Conservation (phyloP, 345 rosid genomes). For the Anastatica hierochuntica region DNA sequence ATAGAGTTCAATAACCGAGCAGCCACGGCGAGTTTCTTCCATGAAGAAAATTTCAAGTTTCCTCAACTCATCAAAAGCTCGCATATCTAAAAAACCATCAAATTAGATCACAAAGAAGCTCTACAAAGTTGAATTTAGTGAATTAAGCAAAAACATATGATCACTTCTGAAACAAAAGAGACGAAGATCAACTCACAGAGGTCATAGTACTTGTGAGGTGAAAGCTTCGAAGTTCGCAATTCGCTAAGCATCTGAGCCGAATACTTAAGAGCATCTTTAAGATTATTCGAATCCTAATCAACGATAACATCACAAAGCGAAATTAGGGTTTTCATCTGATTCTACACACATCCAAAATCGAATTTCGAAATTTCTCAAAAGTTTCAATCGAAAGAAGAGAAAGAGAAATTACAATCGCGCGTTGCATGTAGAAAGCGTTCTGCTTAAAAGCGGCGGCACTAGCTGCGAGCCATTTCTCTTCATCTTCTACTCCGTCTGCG, state of each 20-base stretch:
- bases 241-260: constrained; percentile 99
- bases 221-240: constrained; percentile 93
- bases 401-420: constrained; percentile 65
- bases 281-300: constrained; percentile 81
- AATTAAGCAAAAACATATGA: neutral
- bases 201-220: constrained; percentile 91
- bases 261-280: constrained; percentile 90
- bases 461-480: constrained; percentile 96
- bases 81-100: constrained; percentile 50
- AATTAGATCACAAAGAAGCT: constrained; percentile 1
- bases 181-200: constrained; percentile 51
- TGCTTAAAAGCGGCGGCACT: constrained; percentile 92
- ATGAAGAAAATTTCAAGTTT: constrained; percentile 85
- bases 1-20: constrained; percentile 89
- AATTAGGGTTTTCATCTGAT: constrained; percentile 27
- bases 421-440: constrained; percentile 96
- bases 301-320: neutral
- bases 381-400: neutral
- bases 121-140: neutral
- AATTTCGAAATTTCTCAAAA: neutral
- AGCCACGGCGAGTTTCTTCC: constrained; percentile 90
- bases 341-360: neutral
- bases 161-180: neutral
- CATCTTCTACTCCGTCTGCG: constrained; percentile 80
- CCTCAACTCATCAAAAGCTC: constrained; percentile 96